These are phyloP conservation scores for Benincasa hispida DNA, from an alignment of 306 rosid species.

Conservation along the genomic window DNA sequence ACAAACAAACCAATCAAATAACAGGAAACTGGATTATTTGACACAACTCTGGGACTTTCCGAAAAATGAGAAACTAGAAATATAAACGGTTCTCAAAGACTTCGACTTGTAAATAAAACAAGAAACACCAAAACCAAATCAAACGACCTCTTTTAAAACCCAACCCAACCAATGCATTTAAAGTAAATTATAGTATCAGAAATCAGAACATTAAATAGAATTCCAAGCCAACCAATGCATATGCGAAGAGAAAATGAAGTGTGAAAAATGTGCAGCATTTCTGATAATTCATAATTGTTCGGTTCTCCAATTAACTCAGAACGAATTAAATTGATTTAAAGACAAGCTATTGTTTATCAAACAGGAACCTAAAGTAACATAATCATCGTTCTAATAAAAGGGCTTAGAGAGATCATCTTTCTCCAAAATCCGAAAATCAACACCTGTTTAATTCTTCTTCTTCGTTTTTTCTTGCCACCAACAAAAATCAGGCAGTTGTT, in stretches of 20 bases:
- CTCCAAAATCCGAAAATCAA: not conserved
- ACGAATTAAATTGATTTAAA: not conserved
- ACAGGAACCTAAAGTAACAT: not conserved
- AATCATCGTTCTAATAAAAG: not conserved
- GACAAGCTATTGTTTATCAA: not conserved
- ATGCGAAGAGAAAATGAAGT: not conserved
- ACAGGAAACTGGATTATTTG: too few relatives aligned
- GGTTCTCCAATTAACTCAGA: not conserved
- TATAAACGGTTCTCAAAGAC: too few relatives aligned
- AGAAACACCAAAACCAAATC: too few relatives aligned
- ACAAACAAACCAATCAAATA: too few relatives aligned
- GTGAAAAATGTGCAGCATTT: not conserved
- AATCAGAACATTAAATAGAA: not conserved
- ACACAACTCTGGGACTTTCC: too few relatives aligned
- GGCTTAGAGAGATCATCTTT: not conserved
- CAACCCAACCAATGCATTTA: not conserved
- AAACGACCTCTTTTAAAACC: too few relatives aligned
- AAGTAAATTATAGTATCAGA: not conserved
- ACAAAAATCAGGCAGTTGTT: slow-evolving; percentile 45
- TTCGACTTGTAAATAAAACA: too few relatives aligned
- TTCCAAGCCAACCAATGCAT: not conserved
- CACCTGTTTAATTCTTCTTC: not conserved
- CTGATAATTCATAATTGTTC: not conserved
- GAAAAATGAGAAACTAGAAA: too few relatives aligned
- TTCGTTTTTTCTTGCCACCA: slow-evolving; percentile 15